Evolutionary conservation across 2,329 filamentous ascomycete species (phyloP).

Genomic region (Volutella citrinella): DNA sequence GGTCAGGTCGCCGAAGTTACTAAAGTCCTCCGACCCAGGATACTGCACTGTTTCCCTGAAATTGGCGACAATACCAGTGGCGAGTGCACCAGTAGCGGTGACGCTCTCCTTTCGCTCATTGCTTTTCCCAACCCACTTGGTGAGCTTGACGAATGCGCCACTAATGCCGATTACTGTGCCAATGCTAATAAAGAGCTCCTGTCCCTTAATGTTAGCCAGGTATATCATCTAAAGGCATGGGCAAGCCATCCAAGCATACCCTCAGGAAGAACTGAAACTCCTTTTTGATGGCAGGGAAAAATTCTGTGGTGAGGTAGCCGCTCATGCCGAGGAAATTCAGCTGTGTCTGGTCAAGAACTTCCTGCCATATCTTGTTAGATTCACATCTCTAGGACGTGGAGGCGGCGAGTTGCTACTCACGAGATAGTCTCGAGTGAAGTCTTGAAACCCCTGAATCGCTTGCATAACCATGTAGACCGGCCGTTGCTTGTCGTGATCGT

Average conservation of each 20-base stretch:
- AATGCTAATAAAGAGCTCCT: conserved; percentile 1
- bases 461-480: conserved; percentile 2
- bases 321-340: conserved; percentile 3
- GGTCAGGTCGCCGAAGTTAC: background rate
- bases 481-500: conserved; percentile 1
- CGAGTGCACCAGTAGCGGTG: background rate
- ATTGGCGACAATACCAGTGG: conserved; percentile 1
- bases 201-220: background rate
- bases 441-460: conserved; percentile 2
- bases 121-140: background rate
- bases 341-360: conserved; percentile 3
- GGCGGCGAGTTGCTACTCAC: background rate
- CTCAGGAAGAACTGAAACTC: conserved; percentile 2
- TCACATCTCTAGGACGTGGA: background rate
- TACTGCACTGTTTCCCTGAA: conserved; percentile 1
- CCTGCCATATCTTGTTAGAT: too few species aligned
- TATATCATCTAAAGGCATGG: too few species aligned
- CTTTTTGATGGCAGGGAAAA: conserved; percentile 1
- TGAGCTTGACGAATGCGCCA: conserved; percentile 2
- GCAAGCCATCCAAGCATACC: too few species aligned
- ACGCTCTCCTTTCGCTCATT: background rate
- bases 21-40: background rate
- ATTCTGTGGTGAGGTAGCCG: conserved; percentile 1
- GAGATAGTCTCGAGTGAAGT: conserved; percentile 1
- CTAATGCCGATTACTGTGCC: conserved; percentile 2